Evolutionary conservation across 2,329 filamentous ascomycete genomes (phyloP).

Genomic region (Colletotrichum lindemuthianum): DNA sequence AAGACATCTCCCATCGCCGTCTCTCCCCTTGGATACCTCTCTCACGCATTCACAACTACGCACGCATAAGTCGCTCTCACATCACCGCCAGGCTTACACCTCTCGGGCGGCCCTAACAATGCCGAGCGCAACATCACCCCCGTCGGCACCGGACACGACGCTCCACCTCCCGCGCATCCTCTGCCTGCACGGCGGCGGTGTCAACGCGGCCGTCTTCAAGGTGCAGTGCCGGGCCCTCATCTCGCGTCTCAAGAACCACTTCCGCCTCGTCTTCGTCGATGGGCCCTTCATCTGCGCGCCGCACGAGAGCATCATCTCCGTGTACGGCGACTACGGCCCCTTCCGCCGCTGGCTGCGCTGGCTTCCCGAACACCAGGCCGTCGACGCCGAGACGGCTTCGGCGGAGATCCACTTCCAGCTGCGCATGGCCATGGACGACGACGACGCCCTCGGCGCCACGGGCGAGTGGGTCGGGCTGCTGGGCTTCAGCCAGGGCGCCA

Average conservation of each 20-base stretch:
- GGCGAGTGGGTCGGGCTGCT: slow-evolving; percentile 70
- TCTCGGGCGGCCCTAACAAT: slow-evolving; percentile 4
- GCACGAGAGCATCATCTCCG: slow-evolving; percentile 69
- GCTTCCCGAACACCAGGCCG: slow-evolving; percentile 64
- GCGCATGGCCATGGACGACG: slow-evolving; percentile 59
- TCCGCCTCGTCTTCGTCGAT: slow-evolving; percentile 79
- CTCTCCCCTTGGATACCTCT: too few relatives aligned
- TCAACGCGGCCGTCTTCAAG: slow-evolving; percentile 76
- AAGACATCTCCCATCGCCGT: too few relatives aligned
- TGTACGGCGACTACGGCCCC: slow-evolving; percentile 74
- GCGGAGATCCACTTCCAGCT: slow-evolving; percentile 53
- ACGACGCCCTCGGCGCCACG: slow-evolving; percentile 58
- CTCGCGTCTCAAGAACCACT: slow-evolving; percentile 60
- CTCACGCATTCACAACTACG: neutral
- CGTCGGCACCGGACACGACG: slow-evolving; percentile 25
- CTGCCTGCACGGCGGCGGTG: slow-evolving; percentile 83
- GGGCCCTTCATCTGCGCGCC: slow-evolving; percentile 72
- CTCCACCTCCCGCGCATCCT: slow-evolving; percentile 71
- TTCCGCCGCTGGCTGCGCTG: slow-evolving; percentile 73
- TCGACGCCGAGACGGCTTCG: slow-evolving; percentile 57
- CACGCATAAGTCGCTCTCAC: neutral
- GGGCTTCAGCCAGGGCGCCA: slow-evolving; percentile 75
- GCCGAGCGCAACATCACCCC: slow-evolving; percentile 23
- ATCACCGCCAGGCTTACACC: neutral
- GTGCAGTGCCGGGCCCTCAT: slow-evolving; percentile 70